A percentile compares a stretch with the other conserved stretches of the same genome.
Evolutionary conservation across 176 grass and related monocot genomes (phyloP).

Genomic region (Oryza glumipatula): DNA sequence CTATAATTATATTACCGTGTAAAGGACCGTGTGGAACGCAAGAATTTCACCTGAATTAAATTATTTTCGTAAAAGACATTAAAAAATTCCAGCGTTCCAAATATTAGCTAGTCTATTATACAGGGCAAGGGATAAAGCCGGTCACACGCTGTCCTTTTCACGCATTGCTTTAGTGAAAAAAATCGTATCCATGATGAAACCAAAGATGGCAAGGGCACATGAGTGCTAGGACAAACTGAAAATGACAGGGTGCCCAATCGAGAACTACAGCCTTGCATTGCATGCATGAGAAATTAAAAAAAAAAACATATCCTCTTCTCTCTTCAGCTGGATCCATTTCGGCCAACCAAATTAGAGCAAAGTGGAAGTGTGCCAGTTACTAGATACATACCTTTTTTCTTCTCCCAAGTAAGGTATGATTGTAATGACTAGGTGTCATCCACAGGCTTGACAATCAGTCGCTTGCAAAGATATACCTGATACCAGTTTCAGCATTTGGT

Average conservation of each 20-base stretch:
- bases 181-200: background rate
- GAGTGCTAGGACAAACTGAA: background rate
- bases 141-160: background rate
- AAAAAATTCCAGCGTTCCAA: background rate
- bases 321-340: background rate
- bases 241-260: background rate
- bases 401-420: background rate
- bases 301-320: background rate
- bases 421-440: background rate
- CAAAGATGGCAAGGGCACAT: background rate
- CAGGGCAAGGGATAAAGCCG: background rate
- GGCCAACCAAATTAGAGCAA: background rate
- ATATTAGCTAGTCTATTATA: background rate
- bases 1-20: background rate
- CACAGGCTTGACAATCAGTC: background rate
- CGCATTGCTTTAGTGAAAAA: background rate
- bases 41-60: background rate
- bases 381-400: background rate
- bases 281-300: too few species aligned
- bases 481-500: background rate
- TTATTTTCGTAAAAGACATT: too few species aligned
- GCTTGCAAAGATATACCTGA: background rate
- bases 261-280: background rate
- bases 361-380: background rate
- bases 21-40: background rate